Percentiles rank a stretch among this genome's conserved stretches.
phyloP scores from a whole-genome alignment of 2,329 filamentous ascomycete genomes.

The Huntiella decipiens region DNA sequence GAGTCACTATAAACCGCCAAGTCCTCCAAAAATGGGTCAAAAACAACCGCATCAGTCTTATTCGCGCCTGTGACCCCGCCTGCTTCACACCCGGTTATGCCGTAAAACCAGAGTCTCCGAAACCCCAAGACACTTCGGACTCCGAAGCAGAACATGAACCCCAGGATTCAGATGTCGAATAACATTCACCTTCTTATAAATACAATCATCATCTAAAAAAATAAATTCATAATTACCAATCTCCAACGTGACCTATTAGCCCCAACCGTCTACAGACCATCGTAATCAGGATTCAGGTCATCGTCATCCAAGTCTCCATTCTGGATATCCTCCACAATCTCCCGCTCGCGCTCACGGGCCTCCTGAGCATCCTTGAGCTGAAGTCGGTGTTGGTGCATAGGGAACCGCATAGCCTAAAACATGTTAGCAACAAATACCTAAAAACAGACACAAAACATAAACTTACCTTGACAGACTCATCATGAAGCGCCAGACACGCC shows the following conservation, averaged over 20 bases:
- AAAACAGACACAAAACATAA: neutral
- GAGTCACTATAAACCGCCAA: too few relatives aligned
- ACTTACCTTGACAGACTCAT: slow-evolving; percentile 90
- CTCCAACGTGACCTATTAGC: neutral
- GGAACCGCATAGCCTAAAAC: slow-evolving; percentile 85
- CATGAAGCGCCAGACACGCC: slow-evolving; percentile 78
- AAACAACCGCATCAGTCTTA: slow-evolving; percentile 40
- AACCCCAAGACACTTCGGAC: neutral
- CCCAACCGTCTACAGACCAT: slow-evolving; percentile 53
- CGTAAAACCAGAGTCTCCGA: slow-evolving; percentile 20
- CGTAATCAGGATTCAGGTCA: slow-evolving; percentile 87
- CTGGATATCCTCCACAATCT: slow-evolving; percentile 97
- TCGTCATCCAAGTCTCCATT: slow-evolving; percentile 95
- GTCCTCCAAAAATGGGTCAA: slow-evolving; percentile 36
- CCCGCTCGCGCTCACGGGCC: slow-evolving; percentile 85
- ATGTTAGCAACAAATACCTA: neutral
- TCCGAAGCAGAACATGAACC: neutral
- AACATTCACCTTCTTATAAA: too few relatives aligned
- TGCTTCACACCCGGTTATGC: slow-evolving; percentile 57
- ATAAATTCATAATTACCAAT: too few relatives aligned
- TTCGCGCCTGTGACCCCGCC: slow-evolving; percentile 48
- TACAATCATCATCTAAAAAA: too few relatives aligned
- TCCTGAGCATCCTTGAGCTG: slow-evolving; percentile 98
- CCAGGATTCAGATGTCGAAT: too few relatives aligned
- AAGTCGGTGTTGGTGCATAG: slow-evolving; percentile 95